These are phyloP conservation scores for Moesziomyces aphidis DNA, from an alignment of 1,284 basidiomycete genomes.

Conservation along the genomic window DNA sequence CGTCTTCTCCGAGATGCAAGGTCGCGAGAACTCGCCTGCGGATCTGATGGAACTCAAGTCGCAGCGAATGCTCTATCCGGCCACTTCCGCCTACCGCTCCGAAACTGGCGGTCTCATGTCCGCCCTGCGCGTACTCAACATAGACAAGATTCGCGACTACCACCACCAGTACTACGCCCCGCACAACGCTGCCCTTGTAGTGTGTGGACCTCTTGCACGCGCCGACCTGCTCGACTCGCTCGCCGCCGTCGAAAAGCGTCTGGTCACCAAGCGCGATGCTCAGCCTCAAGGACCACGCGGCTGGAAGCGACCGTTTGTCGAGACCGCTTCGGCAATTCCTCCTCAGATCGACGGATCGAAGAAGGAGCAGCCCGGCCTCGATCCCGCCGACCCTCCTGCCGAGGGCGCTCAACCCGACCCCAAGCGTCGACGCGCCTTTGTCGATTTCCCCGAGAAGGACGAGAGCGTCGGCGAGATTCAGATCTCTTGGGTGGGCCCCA, in stretches of 20 bases:
- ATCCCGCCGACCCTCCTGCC: conserved; percentile 54
- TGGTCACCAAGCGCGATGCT: conserved; percentile 48
- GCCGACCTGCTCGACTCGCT: conserved; percentile 74
- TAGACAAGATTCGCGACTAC: conserved; percentile 89
- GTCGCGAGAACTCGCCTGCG: conserved; percentile 88
- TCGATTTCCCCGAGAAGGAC: conserved; percentile 98
- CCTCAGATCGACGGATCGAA: conserved; percentile 69
- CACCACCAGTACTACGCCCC: conserved; percentile 93
- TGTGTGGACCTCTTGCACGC: conserved; percentile 80
- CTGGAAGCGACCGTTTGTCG: conserved; percentile 95
- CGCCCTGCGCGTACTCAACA: conserved; percentile 84
- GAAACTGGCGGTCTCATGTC: conserved; percentile 98
- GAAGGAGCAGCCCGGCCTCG: conserved; percentile 48
- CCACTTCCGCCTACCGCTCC: conserved; percentile 88
- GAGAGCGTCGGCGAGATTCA: conserved; percentile 90
- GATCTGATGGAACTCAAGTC: conserved; percentile 84
- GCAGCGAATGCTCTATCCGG: conserved; percentile 79
- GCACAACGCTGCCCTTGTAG: conserved; percentile 88
- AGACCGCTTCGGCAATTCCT: conserved; percentile 80
- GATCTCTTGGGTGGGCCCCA: conserved; percentile 83
- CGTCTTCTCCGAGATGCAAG: conserved; percentile 90
- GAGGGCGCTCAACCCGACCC: conserved; percentile 32
- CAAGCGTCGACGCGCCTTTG: conserved; percentile 72
- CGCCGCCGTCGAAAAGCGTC: conserved; percentile 67
- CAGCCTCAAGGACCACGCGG: conserved; percentile 79